Percentiles rank a stretch among this genome's conserved stretches.
Evolutionary conservation across 148 eudicot species (phyloP).

Genomic region (Pouteria glomerata): DNA sequence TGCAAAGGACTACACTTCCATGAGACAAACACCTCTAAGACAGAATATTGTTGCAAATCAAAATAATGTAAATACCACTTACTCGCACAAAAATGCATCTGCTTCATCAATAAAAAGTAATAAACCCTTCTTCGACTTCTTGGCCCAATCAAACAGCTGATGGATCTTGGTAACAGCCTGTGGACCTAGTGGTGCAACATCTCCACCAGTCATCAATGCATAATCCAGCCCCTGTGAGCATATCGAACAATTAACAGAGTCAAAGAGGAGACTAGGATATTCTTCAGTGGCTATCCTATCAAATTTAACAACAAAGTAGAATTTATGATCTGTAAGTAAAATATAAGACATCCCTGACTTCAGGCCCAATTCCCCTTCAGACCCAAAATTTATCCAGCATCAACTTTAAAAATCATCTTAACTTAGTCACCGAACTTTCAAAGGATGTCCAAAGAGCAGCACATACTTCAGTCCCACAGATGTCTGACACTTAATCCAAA

Average conservation of each 20-base stretch:
- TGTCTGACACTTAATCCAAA: not conserved
- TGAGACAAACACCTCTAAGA: not conserved
- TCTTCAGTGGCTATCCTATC: not conserved
- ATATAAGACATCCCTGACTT: not conserved
- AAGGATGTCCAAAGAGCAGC: not conserved
- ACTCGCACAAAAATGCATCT: conserved; percentile 99
- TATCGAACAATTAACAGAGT: conserved; percentile 6
- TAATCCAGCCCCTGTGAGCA: conserved; percentile 84
- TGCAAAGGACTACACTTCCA: not conserved
- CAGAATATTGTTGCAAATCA: not conserved
- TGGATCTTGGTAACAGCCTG: conserved; percentile 99
- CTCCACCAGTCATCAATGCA: conserved; percentile 99
- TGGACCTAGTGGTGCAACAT: conserved; percentile 95
- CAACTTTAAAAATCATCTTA: too few relatives aligned
- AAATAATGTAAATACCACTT: conserved; percentile 32
- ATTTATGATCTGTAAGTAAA: not conserved
- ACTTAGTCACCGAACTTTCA: not conserved
- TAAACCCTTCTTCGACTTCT: conserved; percentile 85
- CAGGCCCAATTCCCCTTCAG: not conserved
- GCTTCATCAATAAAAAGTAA: conserved; percentile 97
- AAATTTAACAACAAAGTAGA: not conserved
- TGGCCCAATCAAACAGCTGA: conserved; percentile 95
- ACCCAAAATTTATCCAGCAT: too few relatives aligned
- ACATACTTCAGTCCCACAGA: not conserved
- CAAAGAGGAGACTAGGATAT: not conserved